Percentiles rank a stretch among this genome's conserved stretches.
Conservation (phyloP, 768 basidiomycete genomes). For the Hebeloma cylindrosporum region DNA sequence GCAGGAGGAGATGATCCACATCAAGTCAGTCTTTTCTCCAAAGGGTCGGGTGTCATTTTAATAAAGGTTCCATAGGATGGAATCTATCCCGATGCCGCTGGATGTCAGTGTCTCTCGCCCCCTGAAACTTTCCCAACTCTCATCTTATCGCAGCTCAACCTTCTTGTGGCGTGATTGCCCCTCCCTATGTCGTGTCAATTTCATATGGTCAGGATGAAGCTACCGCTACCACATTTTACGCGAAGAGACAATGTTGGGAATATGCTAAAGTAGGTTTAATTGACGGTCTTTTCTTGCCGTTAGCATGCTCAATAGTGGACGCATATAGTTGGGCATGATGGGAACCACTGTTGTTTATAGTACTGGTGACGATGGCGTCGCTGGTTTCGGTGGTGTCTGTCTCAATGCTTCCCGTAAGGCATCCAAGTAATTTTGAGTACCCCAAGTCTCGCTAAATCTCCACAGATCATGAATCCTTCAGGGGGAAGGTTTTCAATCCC, state of each 20-base stretch:
- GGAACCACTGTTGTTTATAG: slow-evolving; percentile 38
- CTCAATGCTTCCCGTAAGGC: slow-evolving; percentile 43
- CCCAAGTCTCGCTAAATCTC: too few relatives aligned
- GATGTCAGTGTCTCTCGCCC: slow-evolving; percentile 12
- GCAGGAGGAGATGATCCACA: slow-evolving; percentile 44
- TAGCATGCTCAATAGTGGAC: slow-evolving; percentile 21
- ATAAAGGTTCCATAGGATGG: slow-evolving; percentile 13
- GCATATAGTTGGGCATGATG: slow-evolving; percentile 32
- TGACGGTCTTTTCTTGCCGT: background rate
- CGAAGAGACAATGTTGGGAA: slow-evolving; percentile 36
- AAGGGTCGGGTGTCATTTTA: background rate
- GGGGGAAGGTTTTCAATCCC: slow-evolving; percentile 25
- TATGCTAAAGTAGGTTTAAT: slow-evolving; percentile 26
- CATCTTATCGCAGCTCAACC: slow-evolving; percentile 27
- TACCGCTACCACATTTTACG: slow-evolving; percentile 30
- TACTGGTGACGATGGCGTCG: slow-evolving; percentile 38
- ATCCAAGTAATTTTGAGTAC: background rate
- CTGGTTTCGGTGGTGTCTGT: slow-evolving; percentile 34
- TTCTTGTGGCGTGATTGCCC: slow-evolving; percentile 36
- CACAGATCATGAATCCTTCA: too few relatives aligned
- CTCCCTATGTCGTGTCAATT: slow-evolving; percentile 36
- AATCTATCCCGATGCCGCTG: slow-evolving; percentile 24
- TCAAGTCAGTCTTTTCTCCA: slow-evolving; percentile 21
- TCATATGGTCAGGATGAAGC: slow-evolving; percentile 37
- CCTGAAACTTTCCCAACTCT: background rate